Base-by-base conservation (phyloP, 768 basidiomycete genomes). In the Tubosaeta sp. region DNA sequence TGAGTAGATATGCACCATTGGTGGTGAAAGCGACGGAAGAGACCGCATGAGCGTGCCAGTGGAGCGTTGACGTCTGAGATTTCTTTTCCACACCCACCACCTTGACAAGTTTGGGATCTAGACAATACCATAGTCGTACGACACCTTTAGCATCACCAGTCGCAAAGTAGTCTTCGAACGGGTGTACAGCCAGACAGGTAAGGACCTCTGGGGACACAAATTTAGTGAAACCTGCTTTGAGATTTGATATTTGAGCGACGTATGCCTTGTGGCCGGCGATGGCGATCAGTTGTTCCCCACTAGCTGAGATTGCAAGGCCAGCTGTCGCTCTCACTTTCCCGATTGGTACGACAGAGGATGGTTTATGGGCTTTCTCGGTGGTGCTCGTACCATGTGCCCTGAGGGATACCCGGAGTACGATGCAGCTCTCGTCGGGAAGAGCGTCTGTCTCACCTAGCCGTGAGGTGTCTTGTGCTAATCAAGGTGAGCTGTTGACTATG, bases 21-120 rank as follows among this genome's bases (percentile, higher is more conserved):
- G 84, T 70, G 0, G 93, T 90, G 68, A 98, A 99, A 0, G 84
- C 75, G 24, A 99, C 66, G 1, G 91, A 86, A 3, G 88, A 84
- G 16, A 98, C 90, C 4, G 92, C 81, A 65, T 98, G 95, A 3
- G 95, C 89, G 64, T 99, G 96, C 96, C 96, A 99, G 69, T 97
- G 95, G 46, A 97, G 70, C 5, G 83, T 79, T 3, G 90, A 85
- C 1, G 92, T 94, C 61, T 90, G 87, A 1, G 92, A 81, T 50
- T 81, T 83, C 67, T 86, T 90, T 67, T 87, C 88, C 30, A 87
- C 79, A 14, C 82, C 83, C 31, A 75, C 73, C 36, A 76, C 75
- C 60, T 77, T 78, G 29, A 70, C 63, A 22, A 77, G 63, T 21
- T 74, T 74, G 59, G 86, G 80, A 54, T 85, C 81, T 16, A 95